Conservation (phyloP, 2,329 filamentous ascomycete genomes). For the Phialophora expanda region DNA sequence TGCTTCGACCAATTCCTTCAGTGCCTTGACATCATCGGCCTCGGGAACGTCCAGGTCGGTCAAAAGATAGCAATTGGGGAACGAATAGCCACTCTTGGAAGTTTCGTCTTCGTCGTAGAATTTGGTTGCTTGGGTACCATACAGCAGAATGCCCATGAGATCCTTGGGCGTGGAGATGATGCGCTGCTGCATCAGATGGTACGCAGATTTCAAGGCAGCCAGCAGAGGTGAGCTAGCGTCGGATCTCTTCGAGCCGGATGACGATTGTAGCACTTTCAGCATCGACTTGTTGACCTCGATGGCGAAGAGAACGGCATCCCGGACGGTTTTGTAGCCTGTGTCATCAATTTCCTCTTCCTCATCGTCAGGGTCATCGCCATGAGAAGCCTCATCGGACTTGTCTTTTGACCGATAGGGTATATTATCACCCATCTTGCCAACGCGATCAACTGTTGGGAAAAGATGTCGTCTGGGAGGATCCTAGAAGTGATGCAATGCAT, state of each 20-base stretch:
- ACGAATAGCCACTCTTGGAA: constrained; percentile 64
- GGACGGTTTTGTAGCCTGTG: constrained; percentile 80
- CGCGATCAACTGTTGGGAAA: not conserved
- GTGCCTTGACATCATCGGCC: constrained; percentile 80
- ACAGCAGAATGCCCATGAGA: constrained; percentile 94
- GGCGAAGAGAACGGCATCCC: constrained; percentile 97
- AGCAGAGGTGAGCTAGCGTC: constrained; percentile 77
- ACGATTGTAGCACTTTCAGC: constrained; percentile 69
- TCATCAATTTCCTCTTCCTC: constrained; percentile 56
- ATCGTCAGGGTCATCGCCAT: constrained; percentile 48
- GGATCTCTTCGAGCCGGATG: constrained; percentile 70
- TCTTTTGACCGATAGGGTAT: constrained; percentile 42
- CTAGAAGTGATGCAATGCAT: constrained; percentile 2
- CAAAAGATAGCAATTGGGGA: constrained; percentile 91
- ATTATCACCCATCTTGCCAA: constrained; percentile 33
- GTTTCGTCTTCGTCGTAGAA: constrained; percentile 71
- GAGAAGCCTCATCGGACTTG: constrained; percentile 45
- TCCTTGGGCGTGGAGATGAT: constrained; percentile 97
- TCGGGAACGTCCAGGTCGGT: constrained; percentile 86
- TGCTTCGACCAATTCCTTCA: constrained; percentile 78
- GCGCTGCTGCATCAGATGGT: constrained; percentile 94
- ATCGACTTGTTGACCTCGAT: constrained; percentile 92
- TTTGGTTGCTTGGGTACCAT: constrained; percentile 84
- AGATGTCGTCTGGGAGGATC: not conserved
- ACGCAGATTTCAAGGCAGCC: constrained; percentile 91